Evolutionary conservation across 2,329 filamentous ascomycete species (phyloP), one percentile per base, ranked within the genome.

Genomic region (Talaromyces atroroseus): DNA sequence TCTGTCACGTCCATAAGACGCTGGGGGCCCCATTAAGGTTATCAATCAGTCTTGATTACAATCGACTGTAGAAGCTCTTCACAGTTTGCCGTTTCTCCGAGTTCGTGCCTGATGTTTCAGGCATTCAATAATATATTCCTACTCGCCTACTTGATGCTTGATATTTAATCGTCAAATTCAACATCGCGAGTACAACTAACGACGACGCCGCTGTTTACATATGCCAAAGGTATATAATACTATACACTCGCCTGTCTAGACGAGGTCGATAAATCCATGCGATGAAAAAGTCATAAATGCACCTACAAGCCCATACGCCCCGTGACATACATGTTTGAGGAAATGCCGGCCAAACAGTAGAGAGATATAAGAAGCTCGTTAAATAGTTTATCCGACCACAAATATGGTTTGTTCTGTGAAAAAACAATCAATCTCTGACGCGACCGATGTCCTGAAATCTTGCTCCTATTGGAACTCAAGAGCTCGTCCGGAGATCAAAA

Each of bases 401-500:
- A 26, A 52, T 34, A 7, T 18, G 18, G 16, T 8, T 16, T 36
- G 26, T 38, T 16, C 18, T 26, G 50, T n/a, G 26, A 23, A 42
- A 54, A 42, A 54, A 23, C n/a, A n/a, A 49, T 32, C 29, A 24
- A 16, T 44, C 16, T 29, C 21, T 18, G 14, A 42, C 21, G 29
- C 36, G 36, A 20, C 20, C 20, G 29, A 11, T 21, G 34, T 10
- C 16, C 47, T 12, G 12, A 18, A 26, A 53, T 62, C 57, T n/a
- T n/a, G n/a, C n/a, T 61, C 57, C 63, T 67, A 45, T 53, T 71
- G 67, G 60, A 96, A 95, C 61, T 91, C 89, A 23, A 78, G 71
- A 24, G 94, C 91, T 75, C 94, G 95, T 71, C 87, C 82, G 58
- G 90, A 89, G 52, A 97, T 82, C 63, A 99, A 80, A 55, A 99